Conservation (phyloP, 2,329 filamentous ascomycete species). For the Ambrosiella xylebori region DNA sequence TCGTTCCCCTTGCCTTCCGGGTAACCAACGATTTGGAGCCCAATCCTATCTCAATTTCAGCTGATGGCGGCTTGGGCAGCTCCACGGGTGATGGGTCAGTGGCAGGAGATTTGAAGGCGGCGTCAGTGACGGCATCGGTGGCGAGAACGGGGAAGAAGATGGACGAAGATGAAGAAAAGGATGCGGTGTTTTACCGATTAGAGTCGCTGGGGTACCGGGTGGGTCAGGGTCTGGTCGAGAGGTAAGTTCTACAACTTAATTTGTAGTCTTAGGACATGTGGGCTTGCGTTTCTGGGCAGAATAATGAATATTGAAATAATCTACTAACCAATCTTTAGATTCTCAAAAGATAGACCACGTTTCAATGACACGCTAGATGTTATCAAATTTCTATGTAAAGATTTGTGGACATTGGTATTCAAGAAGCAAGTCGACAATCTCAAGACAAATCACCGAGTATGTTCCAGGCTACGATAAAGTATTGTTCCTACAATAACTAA, state of each 20-base stretch:
- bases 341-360: constrained; percentile 67
- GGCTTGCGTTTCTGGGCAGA: background rate
- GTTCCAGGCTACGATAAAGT: constrained; percentile 14
- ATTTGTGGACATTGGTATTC: constrained; percentile 88
- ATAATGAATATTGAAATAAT: background rate
- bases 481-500: background rate
- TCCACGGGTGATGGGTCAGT: constrained; percentile 15
- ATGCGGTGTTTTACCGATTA: constrained; percentile 69
- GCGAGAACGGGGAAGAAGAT: constrained; percentile 22
- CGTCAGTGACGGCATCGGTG: constrained; percentile 14
- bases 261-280: background rate
- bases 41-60: constrained; percentile 19
- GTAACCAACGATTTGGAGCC: constrained; percentile 56
- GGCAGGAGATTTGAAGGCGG: constrained; percentile 9
- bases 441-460: constrained; percentile 86
- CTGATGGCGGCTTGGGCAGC: constrained; percentile 1
- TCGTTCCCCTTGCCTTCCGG: constrained; percentile 85
- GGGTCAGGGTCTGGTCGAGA: constrained; percentile 77
- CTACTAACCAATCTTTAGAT: constrained; percentile 29
- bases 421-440: constrained; percentile 96
- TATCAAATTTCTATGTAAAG: constrained; percentile 98
- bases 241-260: constrained; percentile 31
- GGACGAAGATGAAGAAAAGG: constrained; percentile 67
- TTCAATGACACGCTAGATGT: constrained; percentile 86
- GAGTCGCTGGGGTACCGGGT: constrained; percentile 81